Evolutionary conservation across 1,284 basidiomycete species (phyloP).

Genomic region (Xerocomus amazonicus): DNA sequence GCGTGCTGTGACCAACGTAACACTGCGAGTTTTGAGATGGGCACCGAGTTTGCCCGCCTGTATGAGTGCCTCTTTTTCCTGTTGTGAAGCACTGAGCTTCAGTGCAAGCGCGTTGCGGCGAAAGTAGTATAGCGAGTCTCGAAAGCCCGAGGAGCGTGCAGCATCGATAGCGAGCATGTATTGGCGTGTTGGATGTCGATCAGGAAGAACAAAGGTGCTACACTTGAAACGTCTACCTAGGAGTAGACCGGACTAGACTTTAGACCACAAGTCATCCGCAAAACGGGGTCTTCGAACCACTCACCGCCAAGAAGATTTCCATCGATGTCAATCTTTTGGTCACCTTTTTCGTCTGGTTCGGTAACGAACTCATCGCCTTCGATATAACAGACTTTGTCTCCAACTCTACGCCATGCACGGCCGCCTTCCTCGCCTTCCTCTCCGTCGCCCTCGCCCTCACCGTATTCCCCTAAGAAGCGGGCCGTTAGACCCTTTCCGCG

Average conservation of each 20-base stretch:
- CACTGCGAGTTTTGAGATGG: constrained; percentile 86
- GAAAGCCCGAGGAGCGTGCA: constrained; percentile 91
- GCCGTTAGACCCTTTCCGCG: constrained; percentile 40
- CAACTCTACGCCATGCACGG: constrained; percentile 69
- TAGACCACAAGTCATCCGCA: not conserved
- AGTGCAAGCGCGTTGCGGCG: constrained; percentile 85
- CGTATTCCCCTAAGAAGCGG: constrained; percentile 47
- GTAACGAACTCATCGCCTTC: constrained; percentile 88
- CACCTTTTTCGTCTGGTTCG: constrained; percentile 81
- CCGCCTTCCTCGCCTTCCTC: constrained; percentile 49
- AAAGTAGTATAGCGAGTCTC: constrained; percentile 96
- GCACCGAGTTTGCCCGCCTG: constrained; percentile 82
- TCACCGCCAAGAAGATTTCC: constrained; percentile 84
- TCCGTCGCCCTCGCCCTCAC: constrained; percentile 48
- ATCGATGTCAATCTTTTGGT: constrained; percentile 85
- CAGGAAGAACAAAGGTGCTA: constrained; percentile 79
- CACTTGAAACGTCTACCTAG: constrained; percentile 86
- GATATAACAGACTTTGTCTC: constrained; percentile 73
- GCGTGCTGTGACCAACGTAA: constrained; percentile 89
- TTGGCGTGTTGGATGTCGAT: constrained; percentile 76
- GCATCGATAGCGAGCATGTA: constrained; percentile 98
- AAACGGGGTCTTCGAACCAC: constrained; percentile 24
- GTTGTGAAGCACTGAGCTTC: constrained; percentile 83
- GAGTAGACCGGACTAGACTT: constrained; percentile 2
- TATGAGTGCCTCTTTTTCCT: constrained; percentile 92